Percentiles rank a stretch among this genome's conserved stretches.
phyloP scores from a whole-genome alignment of 306 rosid genomes.

The Psophocarpus tetragonolobus region DNA sequence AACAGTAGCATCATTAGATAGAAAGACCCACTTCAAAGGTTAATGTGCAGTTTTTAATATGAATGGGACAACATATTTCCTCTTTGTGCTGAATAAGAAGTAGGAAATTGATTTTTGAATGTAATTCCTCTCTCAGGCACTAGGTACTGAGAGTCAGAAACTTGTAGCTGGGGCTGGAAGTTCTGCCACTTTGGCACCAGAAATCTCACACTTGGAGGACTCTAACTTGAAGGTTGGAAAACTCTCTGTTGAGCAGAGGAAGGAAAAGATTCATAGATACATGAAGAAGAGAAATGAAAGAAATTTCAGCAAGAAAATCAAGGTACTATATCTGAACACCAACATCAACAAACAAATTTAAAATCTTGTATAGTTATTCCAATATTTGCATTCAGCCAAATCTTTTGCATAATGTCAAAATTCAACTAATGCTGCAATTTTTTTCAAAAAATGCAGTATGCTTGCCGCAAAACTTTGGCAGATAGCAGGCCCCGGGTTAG shows the following conservation, averaged over 20 bases:
- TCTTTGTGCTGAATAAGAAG: constrained; percentile 15
- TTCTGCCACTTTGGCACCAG: constrained; percentile 65
- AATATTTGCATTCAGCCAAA: neutral
- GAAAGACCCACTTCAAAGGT: constrained; percentile 31
- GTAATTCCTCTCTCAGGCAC: constrained; percentile 48
- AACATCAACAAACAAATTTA: neutral
- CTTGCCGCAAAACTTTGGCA: constrained; percentile 93
- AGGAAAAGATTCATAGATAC: constrained; percentile 93
- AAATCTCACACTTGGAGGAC: constrained; percentile 81
- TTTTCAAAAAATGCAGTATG: constrained; percentile 60
- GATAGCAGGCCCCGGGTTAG: constrained; percentile 97
- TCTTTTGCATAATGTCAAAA: neutral
- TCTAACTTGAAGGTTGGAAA: constrained; percentile 81
- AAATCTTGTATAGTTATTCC: neutral
- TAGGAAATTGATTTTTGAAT: constrained; percentile 5
- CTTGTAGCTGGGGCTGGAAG: constrained; percentile 61
- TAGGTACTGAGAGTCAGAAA: constrained; percentile 66
- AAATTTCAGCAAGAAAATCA: constrained; percentile 97
- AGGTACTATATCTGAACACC: constrained; percentile 47
- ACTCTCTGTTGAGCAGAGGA: constrained; percentile 90
- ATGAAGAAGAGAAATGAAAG: constrained; percentile 94
- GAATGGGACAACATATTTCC: constrained; percentile 12
- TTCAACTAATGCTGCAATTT: constrained; percentile 23
- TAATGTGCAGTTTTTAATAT: neutral
- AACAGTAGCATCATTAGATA: constrained; percentile 21